A percentile compares a stretch with the other conserved stretches of the same genome.
These are phyloP conservation scores for Nicotiana sylvestris DNA, from an alignment of 257 asterid genomes.

Conservation along the genomic window DNA sequence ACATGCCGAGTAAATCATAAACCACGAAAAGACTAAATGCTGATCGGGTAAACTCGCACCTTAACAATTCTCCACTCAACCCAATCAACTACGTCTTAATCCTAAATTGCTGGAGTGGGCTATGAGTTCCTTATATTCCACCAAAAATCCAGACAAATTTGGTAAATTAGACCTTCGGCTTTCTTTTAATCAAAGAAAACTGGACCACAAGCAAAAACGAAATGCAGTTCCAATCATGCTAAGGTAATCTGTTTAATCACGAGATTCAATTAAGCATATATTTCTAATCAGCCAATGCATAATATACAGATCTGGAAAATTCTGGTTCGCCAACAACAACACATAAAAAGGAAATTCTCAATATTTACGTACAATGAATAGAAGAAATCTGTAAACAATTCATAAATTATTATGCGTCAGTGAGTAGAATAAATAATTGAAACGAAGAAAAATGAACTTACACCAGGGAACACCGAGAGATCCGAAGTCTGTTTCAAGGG, in stretches of 20 bases:
- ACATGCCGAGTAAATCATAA: not conserved
- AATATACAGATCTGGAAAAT: not conserved
- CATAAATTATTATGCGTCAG: not conserved
- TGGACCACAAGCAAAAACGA: not conserved
- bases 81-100: not conserved
- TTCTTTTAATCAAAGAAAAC: not conserved
- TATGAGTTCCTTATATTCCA: not conserved
- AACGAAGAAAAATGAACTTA: slow-evolving; percentile 29
- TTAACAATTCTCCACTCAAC: not conserved
- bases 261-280: not conserved
- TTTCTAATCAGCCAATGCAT: not conserved
- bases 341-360: not conserved
- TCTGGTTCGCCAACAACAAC: not conserved
- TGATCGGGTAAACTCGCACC: not conserved
- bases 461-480: slow-evolving; percentile 99
- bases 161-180: not conserved
- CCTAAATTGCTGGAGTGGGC: not conserved
- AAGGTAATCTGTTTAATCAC: not conserved
- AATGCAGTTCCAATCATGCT: not conserved
- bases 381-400: not conserved
- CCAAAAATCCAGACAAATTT: not conserved
- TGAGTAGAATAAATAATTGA: not conserved
- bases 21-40: not conserved
- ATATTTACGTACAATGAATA: not conserved
- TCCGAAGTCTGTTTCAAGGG: slow-evolving; percentile 77